Base-by-base conservation (phyloP, 257 asterid species). In the Solanum rostratum region DNA sequence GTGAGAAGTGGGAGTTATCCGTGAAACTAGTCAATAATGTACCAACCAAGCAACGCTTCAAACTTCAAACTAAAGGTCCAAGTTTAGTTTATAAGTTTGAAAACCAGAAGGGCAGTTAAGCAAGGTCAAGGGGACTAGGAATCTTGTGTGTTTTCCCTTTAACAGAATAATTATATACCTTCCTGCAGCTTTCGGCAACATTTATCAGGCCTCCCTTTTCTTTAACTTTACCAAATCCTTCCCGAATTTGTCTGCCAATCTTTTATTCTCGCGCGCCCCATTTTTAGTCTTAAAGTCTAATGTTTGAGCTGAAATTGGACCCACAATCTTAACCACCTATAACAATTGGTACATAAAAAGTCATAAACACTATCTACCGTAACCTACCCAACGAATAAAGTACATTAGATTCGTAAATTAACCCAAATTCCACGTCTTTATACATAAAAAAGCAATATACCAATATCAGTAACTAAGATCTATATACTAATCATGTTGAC, bases 261-360 rank as follows among this genome's bases (percentile, higher is more conserved):
- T 79, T 82, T 62, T 53, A 39, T 59, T 27, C 55, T 66, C 18
- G 29, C 10, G 45, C 27, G 18, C 81, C 24, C 24, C 0, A 74
- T 65, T 80, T 33, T 33, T 29, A 49, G 74, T 22, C 63, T 43
- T 43, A 15, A 85, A 82, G 59, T 79, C 83, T 70, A 39, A 68
- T 82, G 82, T 45, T 68, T 78, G 84, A 89, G 88, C 88, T 87
- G 89, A 85, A 82, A 84, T 39, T 12, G 88, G 90, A n/a, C 86
- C 89, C 92, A 87, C 85, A 33, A 24, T 74, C 81, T 30, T 29
- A 85, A 80, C 82, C 88, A 82, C 82, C 88, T 85, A 89, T 86
- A 52, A 84, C 2, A 74, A 13, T 69, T 69, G 50, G 1, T 69
- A 69, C 3, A 45, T 14, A n/a, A 41, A 41, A 70, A n/a, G 59